Conservation (phyloP, 257 asterid genomes). For the Penstemon eatonii region DNA sequence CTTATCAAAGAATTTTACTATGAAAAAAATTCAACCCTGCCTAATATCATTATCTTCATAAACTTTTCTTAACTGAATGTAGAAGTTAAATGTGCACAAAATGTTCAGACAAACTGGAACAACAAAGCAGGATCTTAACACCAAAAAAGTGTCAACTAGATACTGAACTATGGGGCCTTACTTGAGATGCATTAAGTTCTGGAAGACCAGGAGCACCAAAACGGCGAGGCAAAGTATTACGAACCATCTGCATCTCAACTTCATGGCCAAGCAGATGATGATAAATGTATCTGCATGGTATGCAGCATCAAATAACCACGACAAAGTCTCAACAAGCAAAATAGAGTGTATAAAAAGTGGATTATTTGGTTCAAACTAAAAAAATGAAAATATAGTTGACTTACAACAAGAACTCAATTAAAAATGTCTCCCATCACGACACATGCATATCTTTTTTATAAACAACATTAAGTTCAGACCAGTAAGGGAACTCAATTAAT, state of each 20-base stretch:
- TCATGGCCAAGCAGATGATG: conserved; percentile 98
- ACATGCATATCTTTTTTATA: not conserved
- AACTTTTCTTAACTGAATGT: too few species aligned
- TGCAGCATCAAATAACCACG: conserved; percentile 12
- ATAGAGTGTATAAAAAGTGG: too few species aligned
- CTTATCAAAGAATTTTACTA: not conserved
- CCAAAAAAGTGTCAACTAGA: too few species aligned
- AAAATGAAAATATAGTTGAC: too few species aligned
- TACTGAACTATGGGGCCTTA: conserved; percentile 31
- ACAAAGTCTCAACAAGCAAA: not conserved
- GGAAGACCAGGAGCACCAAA: conserved; percentile 99
- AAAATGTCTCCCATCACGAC: not conserved
- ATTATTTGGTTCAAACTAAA: too few species aligned
- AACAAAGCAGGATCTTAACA: too few species aligned
- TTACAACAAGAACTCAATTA: too few species aligned
- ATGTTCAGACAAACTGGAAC: too few species aligned
- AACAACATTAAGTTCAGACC: too few species aligned
- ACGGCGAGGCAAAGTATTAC: conserved; percentile 91
- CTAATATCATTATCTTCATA: too few species aligned
- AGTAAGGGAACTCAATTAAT: too few species aligned
- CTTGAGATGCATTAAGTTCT: conserved; percentile 98
- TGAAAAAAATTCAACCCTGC: not conserved
- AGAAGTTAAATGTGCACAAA: too few species aligned
- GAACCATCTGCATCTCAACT: conserved; percentile 99
- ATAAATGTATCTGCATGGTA: conserved; percentile 74